Evolutionary conservation across 2,329 filamentous ascomycete species (phyloP), one percentile per base, ranked within the genome.

Genomic region (Aspergillus aculeatus): DNA sequence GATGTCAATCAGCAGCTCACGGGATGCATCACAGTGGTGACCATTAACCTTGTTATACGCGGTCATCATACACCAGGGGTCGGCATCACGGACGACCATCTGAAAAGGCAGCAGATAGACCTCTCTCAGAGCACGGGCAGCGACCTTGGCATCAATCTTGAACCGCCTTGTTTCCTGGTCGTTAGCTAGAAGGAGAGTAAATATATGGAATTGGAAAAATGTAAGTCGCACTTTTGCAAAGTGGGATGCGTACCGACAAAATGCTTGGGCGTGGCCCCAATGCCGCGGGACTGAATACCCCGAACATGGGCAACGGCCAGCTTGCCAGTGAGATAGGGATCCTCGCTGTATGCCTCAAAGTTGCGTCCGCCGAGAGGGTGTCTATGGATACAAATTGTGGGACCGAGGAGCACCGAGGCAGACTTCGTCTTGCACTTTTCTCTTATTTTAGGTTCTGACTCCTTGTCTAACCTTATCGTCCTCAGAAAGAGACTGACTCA

Each of bases 31-130:
- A 14, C 53, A 55, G 24, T 55, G 21, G 16, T 35, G 38, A 16
- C 41, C 53, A 21, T 55, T 55, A 4, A 55, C 53, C 53, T 32
- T 47, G 41, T 55, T 55, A n/a, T 55, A 55, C 9, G 53, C 53
- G 3, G 29, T 56, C 54, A 56, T 56, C 29, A 56, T 44, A 21
- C 54, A 56, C 54, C 54, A 56, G 5, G 54, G 47, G 41, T 56
- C 54, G 2, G 54, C 47, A 6, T 50, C 47, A 11, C 47, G 47
- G 5, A 50, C 47, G 11, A 50, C 47, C 54, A 56, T 50, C 10
- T 56, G 54, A 21, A 56, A 56, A 9, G 54, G 54, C 12, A 56
- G 47, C 11, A 56, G 47, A 19, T 50, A 56, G 6, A 50, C 47
- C 29, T 56, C 54, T 4, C 47, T n/a, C n/a, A 56, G 14, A 2